Base-by-base conservation (phyloP, 805 yeast genomes). In the Teunomyces panamensis region DNA sequence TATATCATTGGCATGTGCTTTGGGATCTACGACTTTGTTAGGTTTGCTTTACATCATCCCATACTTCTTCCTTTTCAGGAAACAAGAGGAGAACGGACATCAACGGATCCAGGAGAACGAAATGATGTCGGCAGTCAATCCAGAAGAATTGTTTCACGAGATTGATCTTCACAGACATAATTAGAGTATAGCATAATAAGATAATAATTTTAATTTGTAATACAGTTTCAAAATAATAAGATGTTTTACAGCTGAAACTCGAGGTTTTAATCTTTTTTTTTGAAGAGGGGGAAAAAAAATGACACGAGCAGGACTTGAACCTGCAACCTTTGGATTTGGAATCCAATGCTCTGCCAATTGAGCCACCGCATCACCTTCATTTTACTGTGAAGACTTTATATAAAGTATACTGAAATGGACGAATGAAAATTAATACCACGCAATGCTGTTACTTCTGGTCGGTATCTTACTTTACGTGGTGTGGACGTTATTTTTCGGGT, bases 251-350 rank as follows among this genome's bases (percentile, higher is more conserved):
- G 2, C 24, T 20, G 24, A 20, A 20, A 5, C 6, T 5, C 5
- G 5, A 17, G 20, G 6, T 11, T 2, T n/a, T 2, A 42, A 3
- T 11, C 20, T 7, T 35, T 35, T 7, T 35, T 4, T 16, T 16
- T 17, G 39, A 5, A 20, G 41, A 9, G 24, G 6, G 41, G n/a
- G 39, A 45, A 41, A 45, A 51, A 53, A 56, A 50, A 49, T 80
- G 85, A 80, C 83, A 81, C 85, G 84, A 85, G 82, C 88, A 83
- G 87, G 88, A 83, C 81, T 83, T 79, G 88, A 83, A 83, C 88
- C 87, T 83, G 87, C 88, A 83, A 79, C 88, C 88, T 81, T 82
- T 81, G 83, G 88, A 81, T 81, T 62, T 68, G 73, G 73, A 68
- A 58, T 65, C 73, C 61, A 65, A 67, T 63, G 67, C 72, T 68